Percentiles rank a stretch among this genome's conserved stretches.
phyloP scores from a whole-genome alignment of 2,329 filamentous ascomycete species.

The Ascocoryne sarcoides region DNA sequence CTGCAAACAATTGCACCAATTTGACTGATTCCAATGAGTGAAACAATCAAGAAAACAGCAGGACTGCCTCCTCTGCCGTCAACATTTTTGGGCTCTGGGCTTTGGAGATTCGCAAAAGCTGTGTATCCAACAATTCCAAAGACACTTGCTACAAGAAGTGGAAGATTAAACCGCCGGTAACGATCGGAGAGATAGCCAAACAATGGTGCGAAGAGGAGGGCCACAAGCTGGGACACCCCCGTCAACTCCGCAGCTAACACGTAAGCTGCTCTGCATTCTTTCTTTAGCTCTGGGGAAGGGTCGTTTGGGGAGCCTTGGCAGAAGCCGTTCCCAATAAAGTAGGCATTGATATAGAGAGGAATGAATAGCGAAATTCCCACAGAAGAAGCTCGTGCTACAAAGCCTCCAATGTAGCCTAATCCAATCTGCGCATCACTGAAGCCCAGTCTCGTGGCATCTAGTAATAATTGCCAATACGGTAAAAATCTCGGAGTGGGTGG shows the following conservation, averaged over 20 bases:
- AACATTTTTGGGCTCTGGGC: conserved; percentile 61
- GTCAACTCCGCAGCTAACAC: conserved; percentile 79
- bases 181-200: conserved; percentile 81
- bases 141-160: conserved; percentile 61
- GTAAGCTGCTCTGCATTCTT: conserved; percentile 79
- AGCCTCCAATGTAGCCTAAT: conserved; percentile 85
- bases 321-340: conserved; percentile 72
- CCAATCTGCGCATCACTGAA: conserved; percentile 70
- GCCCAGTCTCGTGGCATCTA: conserved; percentile 58
- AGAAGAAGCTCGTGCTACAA: conserved; percentile 87
- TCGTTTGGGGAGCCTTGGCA: conserved; percentile 61
- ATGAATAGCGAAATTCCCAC: conserved; percentile 95
- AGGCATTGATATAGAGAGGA: conserved; percentile 85
- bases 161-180: conserved; percentile 58
- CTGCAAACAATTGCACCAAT: conserved; percentile 96
- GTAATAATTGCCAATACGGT: conserved; percentile 51
- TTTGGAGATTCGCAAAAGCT: conserved; percentile 65
- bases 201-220: conserved; percentile 72
- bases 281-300: conserved; percentile 66
- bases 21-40: conserved; percentile 81
- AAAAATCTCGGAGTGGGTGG: conserved; percentile 29
- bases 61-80: conserved; percentile 59
- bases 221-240: conserved; percentile 79
- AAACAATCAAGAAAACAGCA: conserved; percentile 65
- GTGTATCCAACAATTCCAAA: conserved; percentile 73